Evolutionary conservation across 805 yeast species (phyloP), one percentile per base, ranked within the genome.

Genomic region (Blastobotrys chiropterorum): DNA sequence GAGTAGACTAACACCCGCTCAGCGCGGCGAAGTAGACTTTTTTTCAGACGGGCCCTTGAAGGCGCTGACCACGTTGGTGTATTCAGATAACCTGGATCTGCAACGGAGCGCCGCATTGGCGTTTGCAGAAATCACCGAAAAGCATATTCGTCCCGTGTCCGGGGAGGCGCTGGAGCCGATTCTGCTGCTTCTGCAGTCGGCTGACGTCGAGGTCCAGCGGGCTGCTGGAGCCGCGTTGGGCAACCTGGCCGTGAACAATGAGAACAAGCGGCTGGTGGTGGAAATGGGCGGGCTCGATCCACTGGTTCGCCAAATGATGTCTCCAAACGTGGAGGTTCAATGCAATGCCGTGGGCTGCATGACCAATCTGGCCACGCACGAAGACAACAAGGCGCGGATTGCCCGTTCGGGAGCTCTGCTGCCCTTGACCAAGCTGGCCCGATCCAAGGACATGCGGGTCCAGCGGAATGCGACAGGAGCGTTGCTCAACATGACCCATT

Each of bases 391-490:
- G 69, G 83, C 94, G 49, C 90, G 89, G 67, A 94, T 94, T 62
- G 99, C 99, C 17, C 85, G 90, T 47, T 84, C 95, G 19, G 99
- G 99, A 16, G 99, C 99, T 1, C 77, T 94, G 54, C 84, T 89
- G 30, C 99, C 99, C 2, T 78, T 94, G 62, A 92, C 98, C 0
- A 89, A 88, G 69, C 77, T 94, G 57, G 99, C 99, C 13, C 90
- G 87, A 69, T 87, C 96, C 2, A 86, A 85, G 66, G 98, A 94
- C 70, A 81, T 89, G 59, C 82, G 99, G 62, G 99, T 94, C 3
- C 99, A 94, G 73, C 82, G 99, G 72, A 94, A 94, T 63, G 98
- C 99, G 41, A 94, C 99, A 3, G 99, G 99, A 46, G 99, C 99
- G 0, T 74, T 94, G 63, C 78, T 94, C 59, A 94, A 94, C 71